A percentile compares a stretch with the other conserved stretches of the same genome.
phyloP scores from a whole-genome alignment of 2,329 filamentous ascomycete species.

The Trichophyton mentagrophytes region DNA sequence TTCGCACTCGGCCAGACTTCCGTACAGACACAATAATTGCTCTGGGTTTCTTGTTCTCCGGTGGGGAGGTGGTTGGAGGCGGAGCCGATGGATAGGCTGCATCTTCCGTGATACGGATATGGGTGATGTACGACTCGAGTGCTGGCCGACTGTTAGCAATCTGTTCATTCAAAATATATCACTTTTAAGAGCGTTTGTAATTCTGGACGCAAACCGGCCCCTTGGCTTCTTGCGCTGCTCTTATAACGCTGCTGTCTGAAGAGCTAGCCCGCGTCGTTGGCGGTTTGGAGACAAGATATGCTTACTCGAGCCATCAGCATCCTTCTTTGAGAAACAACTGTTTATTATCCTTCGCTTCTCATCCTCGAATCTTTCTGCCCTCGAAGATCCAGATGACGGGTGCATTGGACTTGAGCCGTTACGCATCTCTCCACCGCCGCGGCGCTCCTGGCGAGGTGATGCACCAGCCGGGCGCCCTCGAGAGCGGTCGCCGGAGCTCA shows the following conservation, averaged over 20 bases:
- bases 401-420: constrained; percentile 18
- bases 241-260: neutral
- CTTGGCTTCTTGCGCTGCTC: neutral
- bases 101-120: constrained; percentile 84
- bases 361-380: constrained; percentile 84
- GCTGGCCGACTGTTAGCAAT: constrained; percentile 1
- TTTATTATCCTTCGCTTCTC: constrained; percentile 91
- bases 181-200: neutral
- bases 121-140: constrained; percentile 92
- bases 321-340: constrained; percentile 84
- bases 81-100: constrained; percentile 68
- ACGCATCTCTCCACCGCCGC: constrained; percentile 24
- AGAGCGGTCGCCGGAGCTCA: constrained; percentile 18
- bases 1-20: constrained; percentile 79
- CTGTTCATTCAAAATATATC: neutral
- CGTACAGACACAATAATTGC: constrained; percentile 88
- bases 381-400: constrained; percentile 22
- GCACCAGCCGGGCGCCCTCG: constrained; percentile 19
- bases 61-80: constrained; percentile 62
- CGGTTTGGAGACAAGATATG: constrained; percentile 16
- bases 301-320: constrained; percentile 73
- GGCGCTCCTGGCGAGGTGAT: constrained; percentile 22
- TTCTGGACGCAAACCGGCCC: neutral
- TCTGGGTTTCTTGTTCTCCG: constrained; percentile 70
- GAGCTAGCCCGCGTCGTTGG: neutral